Evolutionary conservation across 192 early-diverging fungal species (phyloP), one percentile per base, ranked within the genome.

Genomic region (Thoreauomyces humboldtii): DNA sequence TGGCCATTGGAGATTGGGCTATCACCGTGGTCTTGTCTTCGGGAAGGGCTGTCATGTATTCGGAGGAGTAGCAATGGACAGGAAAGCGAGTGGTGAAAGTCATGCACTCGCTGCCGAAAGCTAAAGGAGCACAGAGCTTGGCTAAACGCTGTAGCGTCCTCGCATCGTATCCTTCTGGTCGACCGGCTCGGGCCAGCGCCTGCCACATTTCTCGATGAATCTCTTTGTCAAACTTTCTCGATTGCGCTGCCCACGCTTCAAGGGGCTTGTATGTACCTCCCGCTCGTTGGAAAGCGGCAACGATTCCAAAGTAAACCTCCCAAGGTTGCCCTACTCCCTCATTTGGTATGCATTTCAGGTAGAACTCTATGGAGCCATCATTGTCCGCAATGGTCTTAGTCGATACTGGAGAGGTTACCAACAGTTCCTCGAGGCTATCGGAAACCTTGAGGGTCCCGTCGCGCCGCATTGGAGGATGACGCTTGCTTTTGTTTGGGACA

Each of bases 341-440:
- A 22, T 54, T 54, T 27, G 51, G 51, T 31, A 54, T 54, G 51
- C 51, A 54, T 54, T 33, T 54, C 28, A 54, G 32, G 31, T 54
- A 54, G 28, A 54, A 54, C 5, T 27, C 27, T 27, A 54, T 54
- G 32, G 27, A 31, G 32, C 51, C n/a, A 54, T 54, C 51, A 29
- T 54, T 54, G 17, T 54, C 51, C 32, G 32, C 14, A 24, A 46
- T 46, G 44, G 44, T 46, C 44, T 22, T 17, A 46, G 44, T 46
- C 44, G 44, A 46, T 46, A 24, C 44, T 6, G 44, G 44, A 46
- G 44, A 46, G 44, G 44, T 46, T 46, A 46, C 44, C 44, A 46
- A 24, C 44, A 46, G 44, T 22, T 46, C 12, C 44, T 46, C 44
- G 44, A 46, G 44, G 44, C 44, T 46, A 24, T 46, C 44, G 44